Evolutionary conservation across 768 basidiomycete species (phyloP), one percentile per base, ranked within the genome.

Genomic region (Mycena pura): DNA sequence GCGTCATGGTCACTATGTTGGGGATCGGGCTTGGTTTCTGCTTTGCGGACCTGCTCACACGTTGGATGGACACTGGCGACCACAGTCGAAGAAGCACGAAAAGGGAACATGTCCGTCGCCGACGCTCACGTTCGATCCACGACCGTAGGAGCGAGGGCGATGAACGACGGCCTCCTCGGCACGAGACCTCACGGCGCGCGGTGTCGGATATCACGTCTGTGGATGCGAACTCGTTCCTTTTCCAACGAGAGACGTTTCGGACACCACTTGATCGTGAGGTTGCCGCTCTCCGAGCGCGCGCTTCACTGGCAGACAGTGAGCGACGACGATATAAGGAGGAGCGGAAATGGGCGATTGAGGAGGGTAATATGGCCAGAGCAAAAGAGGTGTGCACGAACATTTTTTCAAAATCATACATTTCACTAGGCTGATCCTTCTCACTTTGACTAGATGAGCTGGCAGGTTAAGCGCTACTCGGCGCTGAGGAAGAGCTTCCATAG

Each of bases 301-400:
- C 92, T 8, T 88, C 90, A 19, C 74, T 92, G 58, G 92, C 93
- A 24, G 93, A 93, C 66, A 92, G 87, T 61, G 92, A 95, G 74
- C 84, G 90, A 19, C 82, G 93, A 38, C 82, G 91, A 54, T 91
- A 87, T 77, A 91, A 87, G 77, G 93, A 95, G 74, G 93, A 95
- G 74, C 82, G 86, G 65, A 92, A 93, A 72, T 95, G 93, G 93
- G 93, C 93, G 0, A 71, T 88, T 36, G 89, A 90, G 19, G 87
- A 90, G 70, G 91, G 91, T 0, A 92, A 95, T 70, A 61, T 77
- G 41, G 86, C 90, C 9, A 84, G 91, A 44, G 92, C 92, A 28
- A 66, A 66, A 45, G 64, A 66, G 64, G 64, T 62, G 57, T 24
- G 64, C 11, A 44, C 3, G 19, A n/a, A 21, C 40, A 38, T 32